phyloP scores from a whole-genome alignment of 768 basidiomycete genomes.

The Candolleomyces aberdarensis region DNA sequence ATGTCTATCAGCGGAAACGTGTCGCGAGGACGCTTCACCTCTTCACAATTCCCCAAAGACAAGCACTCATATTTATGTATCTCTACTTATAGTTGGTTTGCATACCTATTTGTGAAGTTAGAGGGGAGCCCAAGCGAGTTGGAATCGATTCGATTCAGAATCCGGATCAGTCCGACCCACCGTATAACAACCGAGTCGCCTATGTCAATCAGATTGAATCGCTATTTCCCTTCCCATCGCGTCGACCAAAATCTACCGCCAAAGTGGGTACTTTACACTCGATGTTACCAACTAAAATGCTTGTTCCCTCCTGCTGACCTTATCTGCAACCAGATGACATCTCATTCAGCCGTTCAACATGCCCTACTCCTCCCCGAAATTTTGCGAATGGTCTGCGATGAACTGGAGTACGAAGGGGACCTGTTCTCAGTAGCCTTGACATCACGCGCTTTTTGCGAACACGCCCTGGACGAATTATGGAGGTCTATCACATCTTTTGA shows the following conservation, averaged over 20 bases:
- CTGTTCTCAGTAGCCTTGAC: neutral
- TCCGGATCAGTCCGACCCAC: too few species aligned
- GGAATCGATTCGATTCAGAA: too few species aligned
- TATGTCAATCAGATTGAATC: too few species aligned
- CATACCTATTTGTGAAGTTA: too few species aligned
- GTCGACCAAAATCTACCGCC: neutral
- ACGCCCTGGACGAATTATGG: slow-evolving; percentile 13
- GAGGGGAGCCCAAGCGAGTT: too few species aligned
- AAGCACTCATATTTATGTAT: too few species aligned
- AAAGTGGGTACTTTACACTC: neutral
- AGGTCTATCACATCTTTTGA: slow-evolving; percentile 4
- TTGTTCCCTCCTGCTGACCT: neutral
- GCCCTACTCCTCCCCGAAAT: neutral
- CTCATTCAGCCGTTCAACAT: neutral
- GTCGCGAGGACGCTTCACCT: too few species aligned
- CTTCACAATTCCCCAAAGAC: too few species aligned
- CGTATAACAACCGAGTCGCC: too few species aligned
- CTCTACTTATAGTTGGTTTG: too few species aligned
- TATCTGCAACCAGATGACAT: neutral
- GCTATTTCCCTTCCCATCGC: too few species aligned
- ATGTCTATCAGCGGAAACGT: too few species aligned
- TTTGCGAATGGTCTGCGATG: neutral
- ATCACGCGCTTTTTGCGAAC: slow-evolving; percentile 5
- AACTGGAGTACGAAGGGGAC: neutral
- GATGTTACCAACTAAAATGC: neutral